Base-by-base conservation (phyloP, 192 early-diverging fungal genomes). In the Backusella australiensis region DNA sequence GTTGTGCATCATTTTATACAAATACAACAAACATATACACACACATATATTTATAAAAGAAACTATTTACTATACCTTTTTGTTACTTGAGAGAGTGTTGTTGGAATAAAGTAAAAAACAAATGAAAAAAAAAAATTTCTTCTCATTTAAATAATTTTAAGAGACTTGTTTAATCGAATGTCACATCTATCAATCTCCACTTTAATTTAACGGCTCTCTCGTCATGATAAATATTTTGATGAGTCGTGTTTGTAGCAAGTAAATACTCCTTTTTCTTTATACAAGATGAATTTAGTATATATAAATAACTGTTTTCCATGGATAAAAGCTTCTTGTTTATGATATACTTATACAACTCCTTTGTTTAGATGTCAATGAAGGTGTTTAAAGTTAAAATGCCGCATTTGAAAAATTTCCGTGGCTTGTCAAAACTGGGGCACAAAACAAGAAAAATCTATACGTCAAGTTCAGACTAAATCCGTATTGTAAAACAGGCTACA, bases 151-250 rank as follows among this genome's bases (percentile, higher is more conserved):
- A 63, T 63, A 63, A 14, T 12, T 63, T 59, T 63, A 23, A 14
- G 56, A 63, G 56, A 63, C 56, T 63, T 29, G 56, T 63, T 63
- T 63, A 26, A 63, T 63, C 26, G 56, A 63, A 63, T 26, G 56
- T 63, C 56, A 63, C 56, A 63, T 29, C 26, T 63, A 63, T 63
- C 23, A 63, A 63, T 63, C 56, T 63, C 56, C 56, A 63, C 56
- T 63, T 63, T 63, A 63, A 63, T 29, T 63, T 63, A 11, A 26
- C 3, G 3, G 9, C 14, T 23, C 11, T 29, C 9, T 63, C 11
- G 8, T 4, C 23, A 14, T 63, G 26, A 63, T n/a, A 63, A 23
- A 63, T 29, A 26, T 23, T 5, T n/a, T 4, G 12, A 63, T 29
- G 4, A 26, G 29, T 29, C 9, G 56, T 63, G 15, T 63, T 29